A percentile compares a stretch with the other conserved stretches of the same genome.
phyloP scores from a whole-genome alignment of 2,329 filamentous ascomycete genomes.

The Trichophyton equinum region DNA sequence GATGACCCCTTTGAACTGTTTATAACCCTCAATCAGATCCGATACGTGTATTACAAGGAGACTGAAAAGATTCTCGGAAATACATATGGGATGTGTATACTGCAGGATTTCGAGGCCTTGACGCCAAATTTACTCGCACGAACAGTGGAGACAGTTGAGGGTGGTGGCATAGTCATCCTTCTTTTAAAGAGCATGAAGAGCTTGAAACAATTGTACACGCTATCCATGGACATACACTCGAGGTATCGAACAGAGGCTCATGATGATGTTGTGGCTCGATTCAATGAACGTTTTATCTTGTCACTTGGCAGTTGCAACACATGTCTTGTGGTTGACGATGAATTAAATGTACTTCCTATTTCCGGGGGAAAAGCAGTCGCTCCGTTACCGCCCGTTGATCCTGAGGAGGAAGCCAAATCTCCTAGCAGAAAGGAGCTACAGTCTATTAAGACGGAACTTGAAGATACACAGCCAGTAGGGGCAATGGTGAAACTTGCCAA shows the following conservation, averaged over 20 bases:
- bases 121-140: constrained; percentile 93
- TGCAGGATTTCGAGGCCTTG: constrained; percentile 95
- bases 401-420: constrained; percentile 59
- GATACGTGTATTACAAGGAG: constrained; percentile 99
- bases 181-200: constrained; percentile 93
- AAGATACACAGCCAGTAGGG: constrained; percentile 75
- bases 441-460: constrained; percentile 73
- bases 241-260: constrained; percentile 94
- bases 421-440: constrained; percentile 64
- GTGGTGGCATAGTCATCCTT: constrained; percentile 79
- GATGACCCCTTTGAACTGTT: constrained; percentile 97
- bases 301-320: constrained; percentile 91
- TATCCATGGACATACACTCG: constrained; percentile 97
- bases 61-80: constrained; percentile 97
- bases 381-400: constrained; percentile 61
- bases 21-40: constrained; percentile 88
- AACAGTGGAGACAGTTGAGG: constrained; percentile 95
- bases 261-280: constrained; percentile 83
- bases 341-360: constrained; percentile 92
- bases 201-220: constrained; percentile 88
- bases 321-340: constrained; percentile 92
- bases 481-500: constrained; percentile 71
- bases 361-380: constrained; percentile 88
- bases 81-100: constrained; percentile 95
- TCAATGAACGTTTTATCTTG: constrained; percentile 94